A percentile compares a stretch with the other conserved stretches of the same genome.
phyloP scores from a whole-genome alignment of 805 yeast genomes.

The Saccharomycopsis sp. region DNA sequence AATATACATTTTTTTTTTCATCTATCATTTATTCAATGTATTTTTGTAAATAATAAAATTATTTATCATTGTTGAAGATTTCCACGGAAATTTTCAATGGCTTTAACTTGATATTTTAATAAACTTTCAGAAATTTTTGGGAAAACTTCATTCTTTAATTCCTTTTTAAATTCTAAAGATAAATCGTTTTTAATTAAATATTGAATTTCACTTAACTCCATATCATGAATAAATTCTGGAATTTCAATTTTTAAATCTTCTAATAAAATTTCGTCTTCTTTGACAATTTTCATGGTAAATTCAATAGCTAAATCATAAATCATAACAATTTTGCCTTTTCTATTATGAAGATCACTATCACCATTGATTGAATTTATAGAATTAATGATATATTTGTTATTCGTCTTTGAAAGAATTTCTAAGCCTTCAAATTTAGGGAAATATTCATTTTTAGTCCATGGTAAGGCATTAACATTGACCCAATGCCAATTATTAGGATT shows the following conservation, averaged over 20 bases:
- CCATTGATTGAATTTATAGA: slow-evolving; percentile 41
- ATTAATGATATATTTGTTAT: slow-evolving; percentile 9
- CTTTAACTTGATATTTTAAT: slow-evolving; percentile 49
- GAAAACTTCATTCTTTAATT: slow-evolving; percentile 36
- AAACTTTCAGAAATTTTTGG: slow-evolving; percentile 42
- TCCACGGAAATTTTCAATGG: slow-evolving; percentile 49
- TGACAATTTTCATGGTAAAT: slow-evolving; percentile 31
- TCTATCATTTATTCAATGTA: background rate
- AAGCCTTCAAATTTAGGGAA: slow-evolving; percentile 22
- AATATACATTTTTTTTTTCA: no score
- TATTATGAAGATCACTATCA: slow-evolving; percentile 75
- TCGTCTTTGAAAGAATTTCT: no score
- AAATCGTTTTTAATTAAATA: slow-evolving; percentile 39
- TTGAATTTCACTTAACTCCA: slow-evolving; percentile 49
- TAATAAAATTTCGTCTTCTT: no score
- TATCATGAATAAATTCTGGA: slow-evolving; percentile 68
- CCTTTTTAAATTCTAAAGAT: no score
- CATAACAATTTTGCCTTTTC: slow-evolving; percentile 73
- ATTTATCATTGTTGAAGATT: slow-evolving; percentile 41
- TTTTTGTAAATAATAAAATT: no score
- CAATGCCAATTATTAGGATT: slow-evolving; percentile 74
- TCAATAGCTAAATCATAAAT: slow-evolving; percentile 55
- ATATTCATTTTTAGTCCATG: slow-evolving; percentile 50
- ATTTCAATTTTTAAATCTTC: slow-evolving; percentile 34
- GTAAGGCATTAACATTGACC: slow-evolving; percentile 59